Base-by-base conservation (phyloP, 768 basidiomycete species). In the Agrocybe pediades region DNA sequence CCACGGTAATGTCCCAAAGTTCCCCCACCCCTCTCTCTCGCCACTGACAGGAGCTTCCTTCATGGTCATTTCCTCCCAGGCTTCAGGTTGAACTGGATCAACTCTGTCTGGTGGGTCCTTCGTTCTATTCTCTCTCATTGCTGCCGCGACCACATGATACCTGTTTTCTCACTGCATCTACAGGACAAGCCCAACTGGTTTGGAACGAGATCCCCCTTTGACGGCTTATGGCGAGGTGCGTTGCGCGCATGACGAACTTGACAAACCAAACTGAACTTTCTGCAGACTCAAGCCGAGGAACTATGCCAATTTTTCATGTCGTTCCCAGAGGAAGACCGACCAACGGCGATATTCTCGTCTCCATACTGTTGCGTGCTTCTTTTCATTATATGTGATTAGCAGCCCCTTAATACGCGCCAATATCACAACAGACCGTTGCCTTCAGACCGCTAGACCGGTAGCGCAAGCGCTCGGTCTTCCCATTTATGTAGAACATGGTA, bases 281-380 rank as follows among this genome's bases (percentile, higher is more conserved):
- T 19, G 20, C 45, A 89, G 83, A 71, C 74, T 15, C 92, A 95
- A 72, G 90, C 92, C 1, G 68, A 81, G 50, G 90, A 93, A 65
- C 71, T 92, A 19, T 87, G 84, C 1, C 71, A 74, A 15, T 82
- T 88, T 66, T 84, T 92, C 59, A 56, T 74, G 19, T 79, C 82
- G 7, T 72, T 92, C 15, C 87, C 90, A 15, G 76, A 80, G 49
- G 76, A 84, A 6, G 78, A 86, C 41, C 77, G 80, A 11, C 92
- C 92, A 1, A 92, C 87, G 1, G 86, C 82, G 5, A 88, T 93
- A 52, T 87, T 91, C 67, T 91, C 89, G 9, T 93, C 91, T 9
- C 91, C 91, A 7, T 92, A 88, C 64, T 94, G 91, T 91, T 72
- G 63, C 69, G 65, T 21, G 11, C 1, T 20, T 20, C 44, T 52